These are phyloP conservation scores for Circinella minor DNA, from an alignment of 371 early-diverging fungal genomes.

Conservation along the genomic window DNA sequence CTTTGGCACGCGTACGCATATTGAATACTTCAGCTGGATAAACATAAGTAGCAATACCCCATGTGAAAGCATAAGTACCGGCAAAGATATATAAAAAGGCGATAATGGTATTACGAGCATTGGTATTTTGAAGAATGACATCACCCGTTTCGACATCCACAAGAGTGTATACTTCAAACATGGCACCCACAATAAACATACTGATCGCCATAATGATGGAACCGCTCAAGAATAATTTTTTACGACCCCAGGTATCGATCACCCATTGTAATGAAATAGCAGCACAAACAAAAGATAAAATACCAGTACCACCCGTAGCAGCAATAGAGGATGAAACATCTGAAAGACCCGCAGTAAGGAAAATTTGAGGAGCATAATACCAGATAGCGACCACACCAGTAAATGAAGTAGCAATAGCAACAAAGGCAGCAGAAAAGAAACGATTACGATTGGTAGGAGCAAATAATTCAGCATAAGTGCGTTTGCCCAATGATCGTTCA, in stretches of 20 bases:
- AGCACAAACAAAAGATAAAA: constrained; percentile 44
- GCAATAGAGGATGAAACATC: constrained; percentile 38
- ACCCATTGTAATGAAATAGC: constrained; percentile 62
- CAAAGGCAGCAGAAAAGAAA: constrained; percentile 42
- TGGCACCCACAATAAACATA: constrained; percentile 52
- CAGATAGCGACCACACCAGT: constrained; percentile 68
- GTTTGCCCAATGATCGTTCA: constrained; percentile 44
- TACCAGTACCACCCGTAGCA: constrained; percentile 45
- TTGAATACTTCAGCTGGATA: constrained; percentile 77
- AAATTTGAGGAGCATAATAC: constrained; percentile 51
- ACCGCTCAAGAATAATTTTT: constrained; percentile 52
- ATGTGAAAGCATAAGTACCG: constrained; percentile 61
- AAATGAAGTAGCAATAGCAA: constrained; percentile 64
- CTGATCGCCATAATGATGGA: constrained; percentile 39
- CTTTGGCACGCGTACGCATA: constrained; percentile 53
- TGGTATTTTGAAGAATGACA: constrained; percentile 28
- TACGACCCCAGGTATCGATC: constrained; percentile 48
- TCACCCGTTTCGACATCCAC: constrained; percentile 32
- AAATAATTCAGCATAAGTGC: constrained; percentile 47
- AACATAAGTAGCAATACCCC: constrained; percentile 53
- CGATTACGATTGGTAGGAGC: constrained; percentile 43
- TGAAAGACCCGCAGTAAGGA: constrained; percentile 40
- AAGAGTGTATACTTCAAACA: constrained; percentile 38
- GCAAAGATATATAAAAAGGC: constrained; percentile 53
- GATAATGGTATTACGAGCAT: constrained; percentile 42